phyloP scores from a whole-genome alignment of 441 rosid species.

The Sinapis alba region DNA sequence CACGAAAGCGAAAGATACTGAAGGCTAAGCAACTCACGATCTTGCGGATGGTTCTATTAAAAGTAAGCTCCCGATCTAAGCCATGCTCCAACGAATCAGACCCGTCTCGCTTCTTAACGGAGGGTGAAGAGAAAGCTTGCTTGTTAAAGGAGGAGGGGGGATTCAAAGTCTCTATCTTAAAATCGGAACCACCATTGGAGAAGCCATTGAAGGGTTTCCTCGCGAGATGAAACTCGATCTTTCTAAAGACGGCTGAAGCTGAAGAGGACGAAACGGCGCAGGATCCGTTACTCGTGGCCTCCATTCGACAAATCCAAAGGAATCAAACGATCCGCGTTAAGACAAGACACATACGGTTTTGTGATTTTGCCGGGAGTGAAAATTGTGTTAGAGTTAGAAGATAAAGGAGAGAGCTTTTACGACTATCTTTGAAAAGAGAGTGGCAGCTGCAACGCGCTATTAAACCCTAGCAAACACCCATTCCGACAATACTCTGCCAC shows the following conservation, averaged over 20 bases:
- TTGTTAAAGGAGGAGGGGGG: slow-evolving; percentile 41
- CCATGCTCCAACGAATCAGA: slow-evolving; percentile 39
- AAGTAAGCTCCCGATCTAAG: slow-evolving; percentile 53
- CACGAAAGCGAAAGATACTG: neutral
- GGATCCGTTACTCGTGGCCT: slow-evolving; percentile 39
- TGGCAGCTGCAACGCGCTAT: slow-evolving; percentile 32
- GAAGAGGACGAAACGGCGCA: slow-evolving; percentile 42
- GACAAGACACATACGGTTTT: neutral
- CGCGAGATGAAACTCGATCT: slow-evolving; percentile 69
- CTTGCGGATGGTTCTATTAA: slow-evolving; percentile 62
- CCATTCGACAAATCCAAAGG: slow-evolving; percentile 29
- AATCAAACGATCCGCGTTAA: slow-evolving; percentile 5
- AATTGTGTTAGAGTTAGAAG: neutral
- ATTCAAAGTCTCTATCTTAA: slow-evolving; percentile 77
- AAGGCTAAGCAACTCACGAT: slow-evolving; percentile 57
- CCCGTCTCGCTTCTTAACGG: slow-evolving; percentile 48
- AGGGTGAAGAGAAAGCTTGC: slow-evolving; percentile 24
- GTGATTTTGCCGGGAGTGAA: neutral
- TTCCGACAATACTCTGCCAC: neutral
- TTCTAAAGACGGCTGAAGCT: slow-evolving; percentile 43
- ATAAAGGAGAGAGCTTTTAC: slow-evolving; percentile 34
- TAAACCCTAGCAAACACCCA: slow-evolving; percentile 56
- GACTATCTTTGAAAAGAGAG: slow-evolving; percentile 39
- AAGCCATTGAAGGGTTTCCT: slow-evolving; percentile 57
- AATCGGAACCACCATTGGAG: slow-evolving; percentile 47